A percentile compares a stretch with the other conserved stretches of the same genome.
phyloP scores from a whole-genome alignment of 2,329 filamentous ascomycete species.

The Colletotrichum sp. region DNA sequence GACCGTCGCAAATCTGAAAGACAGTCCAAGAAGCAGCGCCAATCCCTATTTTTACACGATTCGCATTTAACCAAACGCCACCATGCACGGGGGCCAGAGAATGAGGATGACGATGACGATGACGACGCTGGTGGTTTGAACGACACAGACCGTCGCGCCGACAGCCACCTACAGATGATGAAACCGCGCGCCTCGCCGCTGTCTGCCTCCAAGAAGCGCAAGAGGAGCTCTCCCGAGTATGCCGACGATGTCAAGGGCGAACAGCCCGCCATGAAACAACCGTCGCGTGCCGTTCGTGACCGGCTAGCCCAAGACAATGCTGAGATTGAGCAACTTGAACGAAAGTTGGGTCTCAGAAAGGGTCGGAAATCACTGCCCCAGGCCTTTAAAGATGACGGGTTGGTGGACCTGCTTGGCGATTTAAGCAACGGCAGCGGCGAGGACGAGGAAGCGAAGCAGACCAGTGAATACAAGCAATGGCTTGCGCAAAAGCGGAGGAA shows the following conservation, averaged over 20 bases:
- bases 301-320: constrained; percentile 82
- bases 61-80: constrained; percentile 30
- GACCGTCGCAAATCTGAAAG: constrained; percentile 72
- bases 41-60: neutral
- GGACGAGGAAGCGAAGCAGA: constrained; percentile 59
- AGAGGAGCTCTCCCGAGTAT: constrained; percentile 16
- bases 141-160: neutral
- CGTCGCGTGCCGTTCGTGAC: constrained; percentile 50
- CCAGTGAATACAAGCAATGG: constrained; percentile 65
- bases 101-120: constrained; percentile 27
- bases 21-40: constrained; percentile 59
- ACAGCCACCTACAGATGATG: neutral
- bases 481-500: constrained; percentile 62
- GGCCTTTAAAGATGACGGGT: constrained; percentile 79
- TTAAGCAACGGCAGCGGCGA: constrained; percentile 44
- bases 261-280: neutral
- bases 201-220: constrained; percentile 6
- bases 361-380: constrained; percentile 76
- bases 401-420: constrained; percentile 79
- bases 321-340: constrained; percentile 87
- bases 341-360: constrained; percentile 81
- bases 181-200: neutral
- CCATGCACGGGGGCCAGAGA: constrained; percentile 16
- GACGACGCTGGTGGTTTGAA: constrained; percentile 23
- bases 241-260: constrained; percentile 27